Evolutionary conservation across 768 basidiomycete species (phyloP).

Genomic region (Hemileccinum impolitum): DNA sequence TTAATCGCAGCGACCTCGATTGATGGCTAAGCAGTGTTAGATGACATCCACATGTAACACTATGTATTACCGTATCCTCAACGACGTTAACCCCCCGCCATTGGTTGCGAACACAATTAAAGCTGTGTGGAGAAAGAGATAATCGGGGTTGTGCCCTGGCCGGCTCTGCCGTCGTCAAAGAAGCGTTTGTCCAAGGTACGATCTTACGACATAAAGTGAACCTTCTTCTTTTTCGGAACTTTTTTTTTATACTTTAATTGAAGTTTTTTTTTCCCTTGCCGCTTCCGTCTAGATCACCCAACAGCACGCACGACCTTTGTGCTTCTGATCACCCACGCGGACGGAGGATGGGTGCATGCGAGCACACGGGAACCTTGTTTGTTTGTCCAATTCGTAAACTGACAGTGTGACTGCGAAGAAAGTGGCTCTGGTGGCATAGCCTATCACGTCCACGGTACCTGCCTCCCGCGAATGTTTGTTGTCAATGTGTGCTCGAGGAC

Average conservation of each 20-base stretch:
- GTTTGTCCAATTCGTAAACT: neutral
- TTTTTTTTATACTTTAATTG: neutral
- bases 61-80: too few species aligned
- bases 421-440: neutral
- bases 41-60: too few species aligned
- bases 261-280: slow-evolving; percentile 12
- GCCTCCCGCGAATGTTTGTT: slow-evolving; percentile 2
- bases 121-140: neutral
- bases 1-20: neutral
- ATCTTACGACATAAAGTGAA: slow-evolving; percentile 10
- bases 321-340: neutral
- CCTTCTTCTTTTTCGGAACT: neutral
- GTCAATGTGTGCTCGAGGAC: neutral
- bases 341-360: slow-evolving; percentile 1
- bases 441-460: neutral
- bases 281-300: neutral
- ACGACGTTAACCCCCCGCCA: too few species aligned
- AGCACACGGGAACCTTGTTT: neutral
- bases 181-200: neutral
- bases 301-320: neutral
- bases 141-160: neutral
- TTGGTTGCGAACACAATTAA: neutral
- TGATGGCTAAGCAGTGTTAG: neutral
- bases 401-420: neutral
- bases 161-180: slow-evolving; percentile 1